Base-by-base conservation (phyloP, 139 green algal species). In the Coccomyxa sp. region DNA sequence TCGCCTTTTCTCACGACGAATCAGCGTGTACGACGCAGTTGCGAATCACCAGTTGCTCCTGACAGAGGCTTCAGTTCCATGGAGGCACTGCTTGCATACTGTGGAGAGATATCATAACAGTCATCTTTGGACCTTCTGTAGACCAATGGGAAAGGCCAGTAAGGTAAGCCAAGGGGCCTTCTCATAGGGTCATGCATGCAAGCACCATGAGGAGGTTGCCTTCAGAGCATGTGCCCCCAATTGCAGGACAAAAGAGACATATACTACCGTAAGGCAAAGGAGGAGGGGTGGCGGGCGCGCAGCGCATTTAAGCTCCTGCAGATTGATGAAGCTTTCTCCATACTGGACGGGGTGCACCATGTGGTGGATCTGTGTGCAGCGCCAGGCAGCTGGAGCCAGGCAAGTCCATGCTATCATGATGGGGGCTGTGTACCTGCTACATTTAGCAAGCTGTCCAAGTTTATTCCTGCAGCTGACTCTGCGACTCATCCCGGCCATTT, bases 221-320 rank as follows among this genome's bases (percentile, higher is more conserved):
- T 10, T 64, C 50, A 64, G 5, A 7, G 22, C 50, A 22, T 64
- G 50, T 64, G 5, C 50, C 27, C 5, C 27, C 18, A 5, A 18
- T 91, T 77, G 6, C 97, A 97, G 80, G 94, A 98, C 78, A 97
- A 98, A 74, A 86, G 94, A 0, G 96, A 99, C 76, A 97, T 99
- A 27, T 99, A 98, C 69, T 95, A 95, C 76, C 83, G 96, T 0
- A 97, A 96, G 50, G 96, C 96, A 8, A 99, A 99, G 79, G 96
- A 99, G 84, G 96, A 98, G 79, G 96, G 96, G 7, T 99, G 97
- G 95, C 86, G 96, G 4, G 96, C 96, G 6, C 82, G 96, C 33
- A 95, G 86, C 64, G 96, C 96, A 0, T 99, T 95, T 86, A 99
- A 99, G 84, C 89, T 99, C 35, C 87, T 99, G 55, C 96, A 99